Evolutionary conservation across 768 basidiomycete species (phyloP).

Genomic region (Rhodocollybia butyracea): DNA sequence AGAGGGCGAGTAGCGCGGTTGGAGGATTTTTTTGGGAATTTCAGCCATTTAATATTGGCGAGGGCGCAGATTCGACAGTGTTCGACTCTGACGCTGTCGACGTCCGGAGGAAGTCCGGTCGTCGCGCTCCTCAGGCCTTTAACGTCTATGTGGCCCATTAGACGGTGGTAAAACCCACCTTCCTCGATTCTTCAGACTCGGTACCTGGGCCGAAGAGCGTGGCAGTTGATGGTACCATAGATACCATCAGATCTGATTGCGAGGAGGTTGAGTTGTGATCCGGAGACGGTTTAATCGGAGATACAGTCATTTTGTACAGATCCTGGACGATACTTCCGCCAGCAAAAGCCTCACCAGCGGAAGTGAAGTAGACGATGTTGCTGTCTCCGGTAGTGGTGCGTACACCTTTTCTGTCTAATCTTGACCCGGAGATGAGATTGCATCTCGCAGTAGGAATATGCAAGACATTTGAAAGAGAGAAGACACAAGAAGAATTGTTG

Average conservation of each 20-base stretch:
- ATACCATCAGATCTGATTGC: too few relatives aligned
- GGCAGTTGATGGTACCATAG: background rate
- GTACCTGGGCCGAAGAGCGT: background rate
- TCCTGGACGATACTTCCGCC: background rate
- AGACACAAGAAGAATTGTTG: background rate
- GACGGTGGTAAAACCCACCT: too few relatives aligned
- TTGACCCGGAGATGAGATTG: conserved; percentile 14
- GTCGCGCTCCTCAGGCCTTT: conserved; percentile 15
- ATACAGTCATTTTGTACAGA: too few relatives aligned
- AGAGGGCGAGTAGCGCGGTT: conserved; percentile 5
- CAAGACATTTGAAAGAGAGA: conserved; percentile 8
- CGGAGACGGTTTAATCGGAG: too few relatives aligned
- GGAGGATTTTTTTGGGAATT: too few relatives aligned
- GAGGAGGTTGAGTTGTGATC: too few relatives aligned
- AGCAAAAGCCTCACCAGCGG: background rate
- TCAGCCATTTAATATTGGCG: too few relatives aligned
- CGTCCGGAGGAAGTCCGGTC: conserved; percentile 7
- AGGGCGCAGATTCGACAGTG: too few relatives aligned
- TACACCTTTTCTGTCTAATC: conserved; percentile 12
- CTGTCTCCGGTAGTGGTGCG: conserved; percentile 5
- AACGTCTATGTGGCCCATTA: conserved; percentile 16
- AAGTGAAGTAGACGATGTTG: background rate
- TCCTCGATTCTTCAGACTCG: background rate
- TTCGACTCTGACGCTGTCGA: too few relatives aligned
- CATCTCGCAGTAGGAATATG: conserved; percentile 10